Conservation (phyloP, 2,329 filamentous ascomycete genomes). For the Fusarium dlaminii region DNA sequence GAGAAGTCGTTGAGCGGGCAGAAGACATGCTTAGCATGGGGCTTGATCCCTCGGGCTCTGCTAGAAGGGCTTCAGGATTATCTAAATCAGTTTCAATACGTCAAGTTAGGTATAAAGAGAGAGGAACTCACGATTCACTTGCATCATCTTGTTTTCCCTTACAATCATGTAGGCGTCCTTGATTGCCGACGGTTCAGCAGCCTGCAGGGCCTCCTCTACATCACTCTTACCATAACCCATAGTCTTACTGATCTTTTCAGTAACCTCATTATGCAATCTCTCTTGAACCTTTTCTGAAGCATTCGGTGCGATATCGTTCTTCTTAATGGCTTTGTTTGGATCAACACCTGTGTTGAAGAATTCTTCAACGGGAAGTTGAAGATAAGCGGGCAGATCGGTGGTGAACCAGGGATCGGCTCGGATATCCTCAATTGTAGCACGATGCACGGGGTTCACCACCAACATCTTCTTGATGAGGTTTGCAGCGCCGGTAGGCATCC, state of each 20-base stretch:
- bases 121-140: slow-evolving; percentile 80
- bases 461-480: slow-evolving; percentile 91
- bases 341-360: slow-evolving; percentile 95
- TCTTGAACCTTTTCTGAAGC: slow-evolving; percentile 83
- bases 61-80: slow-evolving; percentile 46
- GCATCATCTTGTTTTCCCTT: slow-evolving; percentile 97
- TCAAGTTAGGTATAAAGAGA: slow-evolving; percentile 1
- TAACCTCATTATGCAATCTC: slow-evolving; percentile 90
- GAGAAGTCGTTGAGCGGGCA: slow-evolving; percentile 62
- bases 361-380: slow-evolving; percentile 87
- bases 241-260: slow-evolving; percentile 94
- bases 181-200: slow-evolving; percentile 94
- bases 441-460: slow-evolving; percentile 92
- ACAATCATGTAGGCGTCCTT: slow-evolving; percentile 99
- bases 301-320: slow-evolving; percentile 81
- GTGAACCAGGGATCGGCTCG: slow-evolving; percentile 94
- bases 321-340: slow-evolving; percentile 88
- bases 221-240: slow-evolving; percentile 98
- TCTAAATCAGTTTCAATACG: slow-evolving; percentile 47
- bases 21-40: slow-evolving; percentile 65
- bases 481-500: slow-evolving; percentile 86
- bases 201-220: slow-evolving; percentile 91
- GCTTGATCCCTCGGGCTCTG: slow-evolving; percentile 54
- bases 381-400: slow-evolving; percentile 84
- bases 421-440: slow-evolving; percentile 94